Conservation (phyloP, 768 basidiomycete species). For the Phaffia tasmanica region DNA sequence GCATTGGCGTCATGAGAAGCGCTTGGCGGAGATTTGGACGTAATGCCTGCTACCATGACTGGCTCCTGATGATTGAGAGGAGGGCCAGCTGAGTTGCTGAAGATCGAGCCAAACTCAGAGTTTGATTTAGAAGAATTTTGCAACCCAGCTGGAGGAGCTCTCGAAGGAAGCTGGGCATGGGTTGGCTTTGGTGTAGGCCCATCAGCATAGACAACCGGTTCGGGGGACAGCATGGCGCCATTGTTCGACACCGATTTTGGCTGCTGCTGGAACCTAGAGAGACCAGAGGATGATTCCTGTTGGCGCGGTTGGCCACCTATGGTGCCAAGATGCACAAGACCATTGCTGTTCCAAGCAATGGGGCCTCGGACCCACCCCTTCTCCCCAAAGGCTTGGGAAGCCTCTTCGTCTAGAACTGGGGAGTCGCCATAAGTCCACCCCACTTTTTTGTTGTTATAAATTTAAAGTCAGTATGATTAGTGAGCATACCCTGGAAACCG, state of each 20-base stretch:
- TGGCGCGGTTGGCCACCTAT: background rate
- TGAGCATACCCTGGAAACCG: too few relatives aligned
- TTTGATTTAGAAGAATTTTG: too few relatives aligned
- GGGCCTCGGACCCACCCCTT: slow-evolving; percentile 13
- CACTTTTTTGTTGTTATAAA: background rate
- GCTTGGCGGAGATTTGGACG: background rate
- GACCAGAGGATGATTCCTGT: too few relatives aligned
- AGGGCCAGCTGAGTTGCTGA: background rate
- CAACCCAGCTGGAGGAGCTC: background rate
- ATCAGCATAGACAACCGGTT: background rate
- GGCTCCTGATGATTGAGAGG: background rate
- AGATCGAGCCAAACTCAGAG: too few relatives aligned
- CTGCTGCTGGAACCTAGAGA: too few relatives aligned
- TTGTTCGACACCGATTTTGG: too few relatives aligned
- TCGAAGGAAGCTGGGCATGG: background rate
- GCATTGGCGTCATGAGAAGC: background rate
- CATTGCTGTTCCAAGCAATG: slow-evolving; percentile 6
- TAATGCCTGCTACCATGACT: background rate
- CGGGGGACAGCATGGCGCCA: too few relatives aligned
- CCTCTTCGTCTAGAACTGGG: slow-evolving; percentile 16
- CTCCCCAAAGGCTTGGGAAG: background rate
- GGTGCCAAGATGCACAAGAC: background rate
- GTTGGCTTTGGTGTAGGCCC: background rate
- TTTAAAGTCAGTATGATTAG: too few relatives aligned
- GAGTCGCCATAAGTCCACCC: slow-evolving; percentile 25